Base-by-base conservation (phyloP, 2,329 filamentous ascomycete species). In the Tricladium varicosporioides region DNA sequence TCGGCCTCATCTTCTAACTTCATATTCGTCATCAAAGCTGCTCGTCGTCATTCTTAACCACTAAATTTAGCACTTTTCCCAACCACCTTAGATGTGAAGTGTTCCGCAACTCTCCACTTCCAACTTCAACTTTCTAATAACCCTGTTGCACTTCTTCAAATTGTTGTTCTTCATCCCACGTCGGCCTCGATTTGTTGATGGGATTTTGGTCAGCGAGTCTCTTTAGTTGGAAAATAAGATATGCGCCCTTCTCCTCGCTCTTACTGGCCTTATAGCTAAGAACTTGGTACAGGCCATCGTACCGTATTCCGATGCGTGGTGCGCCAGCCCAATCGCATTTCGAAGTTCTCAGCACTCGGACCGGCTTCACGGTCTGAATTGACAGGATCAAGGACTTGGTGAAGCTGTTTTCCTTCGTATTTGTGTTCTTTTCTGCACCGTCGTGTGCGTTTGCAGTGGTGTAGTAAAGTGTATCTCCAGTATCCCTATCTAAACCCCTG, bases 201-300 rank as follows among this genome's bases (percentile, higher is more conserved):
- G 51, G 51, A 8, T 5, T 8, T 15, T 53, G 51, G 22, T 19
- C 27, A 0, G 3, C 42, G 18, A 14, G 15, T 14, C 51, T 15
- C 13, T 16, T 32, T 18, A 53, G 19, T 1, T 3, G n/a, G 19
- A 53, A 53, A 7, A 18, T 22, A 11, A 53, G 27, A 3, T 22
- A 53, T 13, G 10, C 27, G 3, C 51, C 51, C 15, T 15, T 31
- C 32, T 14, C 5, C 9, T 10, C 4, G 8, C 32, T 46, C 22
- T 10, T 53, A 5, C 5, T 11, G 15, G 14, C 42, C 1, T 4
- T 16, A 15, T 43, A 54, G 5, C 10, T 8, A 5, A 22, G 18
- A 0, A 48, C 51, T 5, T 5, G 13, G 19, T 58, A 58, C n/a
- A 58, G 15, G 14, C 56, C 56, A 45, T 58, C 56, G 19, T 58